These are phyloP conservation scores for Escovopsis sp. DNA, from an alignment of 2,329 filamentous ascomycete genomes.

Conservation along the genomic window DNA sequence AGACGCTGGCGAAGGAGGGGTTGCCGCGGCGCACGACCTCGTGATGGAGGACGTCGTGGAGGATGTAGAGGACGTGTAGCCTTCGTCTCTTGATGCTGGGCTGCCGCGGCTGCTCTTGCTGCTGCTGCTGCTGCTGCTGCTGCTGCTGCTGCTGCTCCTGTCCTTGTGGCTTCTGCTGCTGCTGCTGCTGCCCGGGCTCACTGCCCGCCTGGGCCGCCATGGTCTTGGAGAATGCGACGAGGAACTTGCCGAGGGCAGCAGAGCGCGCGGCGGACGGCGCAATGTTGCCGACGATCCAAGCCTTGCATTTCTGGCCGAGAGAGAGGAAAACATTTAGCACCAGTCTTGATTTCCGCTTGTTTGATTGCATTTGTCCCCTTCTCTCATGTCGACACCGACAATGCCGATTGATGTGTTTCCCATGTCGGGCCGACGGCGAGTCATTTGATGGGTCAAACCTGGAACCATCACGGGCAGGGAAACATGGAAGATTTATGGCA, in stretches of 20 bases:
- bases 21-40: constrained; percentile 36
- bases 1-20: constrained; percentile 35
- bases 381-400: no score
- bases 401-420: no score
- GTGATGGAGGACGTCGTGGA: constrained; percentile 68
- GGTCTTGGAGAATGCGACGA: constrained; percentile 47
- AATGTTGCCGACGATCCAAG: constrained; percentile 65
- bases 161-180: no score
- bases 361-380: no score
- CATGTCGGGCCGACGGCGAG: constrained; percentile 2
- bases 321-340: not conserved
- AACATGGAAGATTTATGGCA: no score
- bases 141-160: no score
- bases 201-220: constrained; percentile 8
- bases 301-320: constrained; percentile 62
- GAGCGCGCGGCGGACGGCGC: constrained; percentile 51
- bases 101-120: no score
- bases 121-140: no score
- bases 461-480: constrained; percentile 1
- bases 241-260: constrained; percentile 57
- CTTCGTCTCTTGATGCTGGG: constrained; percentile 52
- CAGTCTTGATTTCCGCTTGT: no score
- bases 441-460: no score
- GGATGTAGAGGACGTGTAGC: constrained; percentile 60
- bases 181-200: constrained; percentile 10